Evolutionary conservation across 345 rosid genomes (phyloP).

Genomic region (Barbarea vulgaris): DNA sequence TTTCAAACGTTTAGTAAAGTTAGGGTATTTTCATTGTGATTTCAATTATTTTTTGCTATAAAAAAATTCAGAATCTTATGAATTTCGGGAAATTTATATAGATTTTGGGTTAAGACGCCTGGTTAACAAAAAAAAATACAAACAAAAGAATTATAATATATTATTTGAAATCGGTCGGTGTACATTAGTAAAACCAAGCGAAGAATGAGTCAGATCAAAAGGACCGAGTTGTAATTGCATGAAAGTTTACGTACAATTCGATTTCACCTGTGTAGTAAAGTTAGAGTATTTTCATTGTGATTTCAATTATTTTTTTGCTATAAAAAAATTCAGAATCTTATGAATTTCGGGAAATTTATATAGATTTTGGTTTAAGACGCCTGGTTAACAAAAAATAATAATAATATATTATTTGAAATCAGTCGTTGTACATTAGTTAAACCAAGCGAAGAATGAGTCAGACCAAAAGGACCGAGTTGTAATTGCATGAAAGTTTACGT

Average conservation of each 20-base stretch:
- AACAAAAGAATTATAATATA: not conserved
- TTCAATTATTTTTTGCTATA: not conserved
- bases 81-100: not conserved
- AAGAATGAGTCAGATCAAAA: constrained; percentile 31
- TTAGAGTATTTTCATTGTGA: not conserved
- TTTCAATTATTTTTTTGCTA: not conserved
- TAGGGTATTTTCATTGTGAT: not conserved
- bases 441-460: constrained; percentile 32
- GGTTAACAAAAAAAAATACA: not conserved
- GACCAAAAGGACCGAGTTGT: constrained; percentile 14
- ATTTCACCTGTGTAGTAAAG: not conserved
- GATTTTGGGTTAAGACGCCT: not conserved
- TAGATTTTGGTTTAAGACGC: not conserved
- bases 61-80: not conserved
- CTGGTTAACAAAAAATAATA: not conserved
- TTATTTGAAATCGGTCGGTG: not conserved
- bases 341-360: not conserved
- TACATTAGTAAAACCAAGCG: constrained; percentile 2
- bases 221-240: constrained; percentile 28
- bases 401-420: not conserved
- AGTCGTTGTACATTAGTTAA: constrained; percentile 6
- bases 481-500: constrained; percentile 36
- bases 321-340: too few species aligned
- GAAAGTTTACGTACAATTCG: constrained; percentile 33
- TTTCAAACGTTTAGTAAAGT: too few species aligned